Base-by-base conservation (phyloP, 202 grass and related monocot genomes). In the Eragrostis tef region DNA sequence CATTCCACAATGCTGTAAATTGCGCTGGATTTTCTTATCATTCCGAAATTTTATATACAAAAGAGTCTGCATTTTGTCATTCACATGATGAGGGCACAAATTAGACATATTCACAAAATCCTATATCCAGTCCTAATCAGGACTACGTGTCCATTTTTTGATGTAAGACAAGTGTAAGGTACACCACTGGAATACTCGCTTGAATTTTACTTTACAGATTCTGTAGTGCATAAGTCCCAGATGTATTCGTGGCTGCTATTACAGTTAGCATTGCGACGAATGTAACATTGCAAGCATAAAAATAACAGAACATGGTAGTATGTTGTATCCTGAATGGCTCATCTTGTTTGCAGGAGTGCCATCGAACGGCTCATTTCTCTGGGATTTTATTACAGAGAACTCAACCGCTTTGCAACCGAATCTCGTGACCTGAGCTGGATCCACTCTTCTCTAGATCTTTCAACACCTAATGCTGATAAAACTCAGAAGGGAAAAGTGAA, bases 341-440 rank as follows among this genome's bases (percentile, higher is more conserved):
- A 56, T 65, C 16, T 79, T 80, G 6, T 61, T 85, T 74, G 76
- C 88, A 97, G 92, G 92, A 94, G 54, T 89, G 84, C 90, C 75
- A 94, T 94, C 36, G 88, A 98, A 75, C 91, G 88, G 79, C 95
- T 98, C 46, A 73, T 95, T 85, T 81, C 83, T 79, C 80, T 98
- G 71, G 92, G 92, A 1, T 94, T 95, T 81, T 98, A 95, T 74
- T 98, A 95, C 87, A 89, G 82, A 77, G 95, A 98, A 74, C 83
- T 98, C 50, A 91, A 98, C 45, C 64, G 85, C 53, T 98, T 98
- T 85, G 92, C 95, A 60, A 90, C 84, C 0, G 88, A 85, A 63
- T 94, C 87, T n/a, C 88, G 87, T 79, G 83, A 94, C 60, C 85
- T 98, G 75, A 95, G 87, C 83, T 98, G 87, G 84, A 87, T 94